phyloP scores from a whole-genome alignment of 169 alveolate species.

The Plasmodium gonderi region DNA sequence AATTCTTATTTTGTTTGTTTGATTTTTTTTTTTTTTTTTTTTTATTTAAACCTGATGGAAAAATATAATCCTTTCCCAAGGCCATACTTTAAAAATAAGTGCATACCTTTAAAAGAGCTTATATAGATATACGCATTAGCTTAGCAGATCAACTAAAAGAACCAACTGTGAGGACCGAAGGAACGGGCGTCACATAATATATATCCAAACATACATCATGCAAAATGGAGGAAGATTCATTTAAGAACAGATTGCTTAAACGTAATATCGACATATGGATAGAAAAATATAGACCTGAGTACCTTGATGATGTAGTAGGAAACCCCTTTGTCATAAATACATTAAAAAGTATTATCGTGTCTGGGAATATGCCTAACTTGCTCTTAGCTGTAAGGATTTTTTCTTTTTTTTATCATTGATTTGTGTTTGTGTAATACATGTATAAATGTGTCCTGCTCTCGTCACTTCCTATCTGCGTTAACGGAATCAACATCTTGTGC shows the following conservation, averaged over 20 bases:
- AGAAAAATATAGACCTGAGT: conserved; percentile 97
- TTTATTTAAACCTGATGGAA: not conserved
- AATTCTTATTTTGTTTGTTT: not conserved
- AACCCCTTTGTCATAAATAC: conserved; percentile 94
- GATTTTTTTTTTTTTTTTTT: not conserved
- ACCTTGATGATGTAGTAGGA: conserved; percentile 96
- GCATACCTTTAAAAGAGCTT: not conserved
- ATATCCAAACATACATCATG: not conserved
- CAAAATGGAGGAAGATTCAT: conserved; percentile 60
- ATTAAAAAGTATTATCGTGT: conserved; percentile 92
- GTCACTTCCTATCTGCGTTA: too few species aligned
- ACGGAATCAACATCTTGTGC: too few species aligned
- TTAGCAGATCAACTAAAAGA: not conserved
- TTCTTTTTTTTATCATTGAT: not conserved
- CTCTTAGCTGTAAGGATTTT: conserved; percentile 90
- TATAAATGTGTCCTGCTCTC: too few species aligned
- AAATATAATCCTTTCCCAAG: not conserved
- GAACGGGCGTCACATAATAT: too few species aligned
- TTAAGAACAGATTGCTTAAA: conserved; percentile 72
- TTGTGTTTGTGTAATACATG: not conserved
- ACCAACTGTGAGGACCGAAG: too few species aligned
- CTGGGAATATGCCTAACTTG: conserved; percentile 98
- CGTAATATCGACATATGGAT: conserved; percentile 91
- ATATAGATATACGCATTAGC: not conserved
- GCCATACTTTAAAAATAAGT: not conserved